Percentiles rank a stretch among this genome's conserved stretches.
Conservation (phyloP, 345 rosid species). For the Ceriops zippeliana region DNA sequence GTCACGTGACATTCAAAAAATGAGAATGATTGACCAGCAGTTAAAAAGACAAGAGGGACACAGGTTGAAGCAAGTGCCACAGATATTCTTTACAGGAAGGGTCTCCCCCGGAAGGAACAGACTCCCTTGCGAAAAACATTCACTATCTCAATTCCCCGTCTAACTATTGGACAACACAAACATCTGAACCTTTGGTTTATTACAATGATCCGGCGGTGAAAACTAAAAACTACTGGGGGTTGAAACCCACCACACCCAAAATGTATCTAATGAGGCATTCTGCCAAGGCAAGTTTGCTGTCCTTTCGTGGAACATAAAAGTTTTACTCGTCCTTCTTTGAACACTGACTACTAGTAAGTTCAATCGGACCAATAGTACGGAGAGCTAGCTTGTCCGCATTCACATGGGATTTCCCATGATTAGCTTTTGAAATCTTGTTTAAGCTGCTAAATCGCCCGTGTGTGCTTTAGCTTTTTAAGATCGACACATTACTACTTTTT, state of each 20-base stretch:
- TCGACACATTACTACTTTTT: neutral
- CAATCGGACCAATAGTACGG: too few species aligned
- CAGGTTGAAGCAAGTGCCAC: conserved; percentile 1
- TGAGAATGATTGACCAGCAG: conserved; percentile 8
- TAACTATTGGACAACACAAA: neutral
- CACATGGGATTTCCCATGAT: neutral
- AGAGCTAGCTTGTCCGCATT: neutral
- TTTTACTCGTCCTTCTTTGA: conserved; percentile 43
- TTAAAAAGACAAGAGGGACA: conserved; percentile 6
- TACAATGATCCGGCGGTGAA: neutral
- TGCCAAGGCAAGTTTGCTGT: too few species aligned
- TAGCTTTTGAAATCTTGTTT: neutral
- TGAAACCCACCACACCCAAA: too few species aligned
- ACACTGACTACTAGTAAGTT: conserved; percentile 10
- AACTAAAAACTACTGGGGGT: too few species aligned
- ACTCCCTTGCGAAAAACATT: conserved; percentile 25
- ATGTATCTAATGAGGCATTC: too few species aligned
- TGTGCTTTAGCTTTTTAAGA: neutral
- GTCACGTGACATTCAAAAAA: neutral
- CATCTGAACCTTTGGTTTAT: neutral
- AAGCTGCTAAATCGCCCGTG: conserved; percentile 18
- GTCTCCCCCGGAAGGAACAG: conserved; percentile 38
- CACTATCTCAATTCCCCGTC: conserved; percentile 5
- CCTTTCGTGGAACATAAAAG: conserved; percentile 21
- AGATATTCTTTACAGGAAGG: neutral